These are phyloP conservation scores for Diaporthe capsici DNA, from an alignment of 2,329 filamentous ascomycete species.

Conservation along the genomic window DNA sequence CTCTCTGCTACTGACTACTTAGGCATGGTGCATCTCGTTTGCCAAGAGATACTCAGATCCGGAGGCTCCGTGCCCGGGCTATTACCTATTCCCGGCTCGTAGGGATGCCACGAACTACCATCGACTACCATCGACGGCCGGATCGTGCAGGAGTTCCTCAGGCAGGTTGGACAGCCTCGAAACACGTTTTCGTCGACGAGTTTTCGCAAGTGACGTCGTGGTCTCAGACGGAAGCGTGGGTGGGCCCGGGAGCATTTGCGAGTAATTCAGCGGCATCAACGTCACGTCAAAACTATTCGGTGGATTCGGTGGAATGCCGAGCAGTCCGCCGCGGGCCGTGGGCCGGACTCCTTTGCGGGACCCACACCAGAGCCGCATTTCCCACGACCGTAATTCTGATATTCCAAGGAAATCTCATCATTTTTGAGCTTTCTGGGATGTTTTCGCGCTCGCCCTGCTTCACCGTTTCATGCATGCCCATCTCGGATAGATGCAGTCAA, in stretches of 20 bases:
- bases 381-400: slow-evolving; percentile 34
- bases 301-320: slow-evolving; percentile 41
- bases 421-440: slow-evolving; percentile 29
- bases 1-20: not conserved
- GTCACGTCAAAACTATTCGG: slow-evolving; percentile 35
- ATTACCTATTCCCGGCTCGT: not conserved
- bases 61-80: slow-evolving; percentile 10
- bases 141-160: slow-evolving; percentile 13
- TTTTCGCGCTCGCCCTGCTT: slow-evolving; percentile 18
- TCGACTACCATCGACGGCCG: not conserved
- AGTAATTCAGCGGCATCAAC: slow-evolving; percentile 42
- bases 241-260: slow-evolving; percentile 35
- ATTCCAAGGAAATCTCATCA: slow-evolving; percentile 38
- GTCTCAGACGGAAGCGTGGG: slow-evolving; percentile 11
- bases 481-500: slow-evolving; percentile 4
- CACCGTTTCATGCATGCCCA: slow-evolving; percentile 27
- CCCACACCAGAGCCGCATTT: slow-evolving; percentile 42
- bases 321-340: slow-evolving; percentile 34
- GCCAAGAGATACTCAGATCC: slow-evolving; percentile 30
- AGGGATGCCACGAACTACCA: not conserved
- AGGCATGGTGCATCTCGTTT: slow-evolving; percentile 1
- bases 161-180: slow-evolving; percentile 6
- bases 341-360: slow-evolving; percentile 31
- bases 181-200: slow-evolving; percentile 29
- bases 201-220: slow-evolving; percentile 37